Conservation (phyloP, 345 rosid genomes). For the Populus nigra region DNA sequence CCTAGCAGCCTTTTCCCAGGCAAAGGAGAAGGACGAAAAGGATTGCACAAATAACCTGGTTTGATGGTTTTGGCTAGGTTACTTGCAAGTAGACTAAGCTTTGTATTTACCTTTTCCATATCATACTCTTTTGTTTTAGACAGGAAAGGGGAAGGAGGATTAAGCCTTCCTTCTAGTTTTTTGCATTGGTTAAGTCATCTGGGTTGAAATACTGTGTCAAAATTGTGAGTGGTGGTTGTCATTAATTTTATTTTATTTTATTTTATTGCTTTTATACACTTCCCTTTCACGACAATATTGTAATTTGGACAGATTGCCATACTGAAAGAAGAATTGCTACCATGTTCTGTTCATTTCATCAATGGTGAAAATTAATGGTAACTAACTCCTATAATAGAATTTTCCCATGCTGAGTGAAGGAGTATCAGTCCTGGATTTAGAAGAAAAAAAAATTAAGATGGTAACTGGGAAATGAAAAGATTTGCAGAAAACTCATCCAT, state of each 20-base stretch:
- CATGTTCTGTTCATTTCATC: neutral
- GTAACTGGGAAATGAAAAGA: neutral
- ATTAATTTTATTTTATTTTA: neutral
- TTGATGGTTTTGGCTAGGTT: slow-evolving; percentile 15
- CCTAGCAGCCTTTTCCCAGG: slow-evolving; percentile 12
- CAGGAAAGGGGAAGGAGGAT: neutral
- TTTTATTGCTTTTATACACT: neutral
- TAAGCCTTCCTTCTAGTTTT: neutral
- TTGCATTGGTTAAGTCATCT: neutral
- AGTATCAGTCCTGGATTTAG: neutral
- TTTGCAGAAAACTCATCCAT: neutral
- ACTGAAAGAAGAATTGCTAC: neutral
- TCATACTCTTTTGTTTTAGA: neutral
- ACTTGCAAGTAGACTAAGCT: neutral
- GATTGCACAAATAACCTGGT: slow-evolving; percentile 14
- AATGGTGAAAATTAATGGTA: neutral
- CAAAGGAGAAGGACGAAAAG: slow-evolving; percentile 10
- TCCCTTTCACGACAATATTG: neutral
- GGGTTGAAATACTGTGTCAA: slow-evolving; percentile 5
- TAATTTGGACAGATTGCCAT: neutral
- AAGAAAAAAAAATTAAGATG: neutral
- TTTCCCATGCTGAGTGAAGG: neutral
- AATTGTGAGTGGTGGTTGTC: slow-evolving; percentile 2
- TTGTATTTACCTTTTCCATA: neutral
- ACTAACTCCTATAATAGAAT: neutral